Evolutionary conservation across 2,329 filamentous ascomycete species (phyloP).

Genomic region (Leptographium flavum): DNA sequence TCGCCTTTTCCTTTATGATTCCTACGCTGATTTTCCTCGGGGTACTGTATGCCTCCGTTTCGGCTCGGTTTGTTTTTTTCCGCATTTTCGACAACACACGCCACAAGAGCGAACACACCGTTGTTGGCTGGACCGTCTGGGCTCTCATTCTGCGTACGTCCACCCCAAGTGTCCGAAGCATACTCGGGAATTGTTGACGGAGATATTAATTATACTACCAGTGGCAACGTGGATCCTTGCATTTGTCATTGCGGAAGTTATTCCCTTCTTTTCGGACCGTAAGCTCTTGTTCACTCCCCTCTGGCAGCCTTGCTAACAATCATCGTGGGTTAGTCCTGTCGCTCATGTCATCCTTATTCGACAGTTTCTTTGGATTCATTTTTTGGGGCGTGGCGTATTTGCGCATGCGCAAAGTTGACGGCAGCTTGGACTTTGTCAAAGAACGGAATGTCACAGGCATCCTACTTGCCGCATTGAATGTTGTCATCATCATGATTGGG

Average conservation of each 20-base stretch:
- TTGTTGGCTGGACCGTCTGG: constrained; percentile 72
- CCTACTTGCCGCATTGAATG: constrained; percentile 50
- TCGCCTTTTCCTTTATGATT: constrained; percentile 89
- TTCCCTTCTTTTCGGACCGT: constrained; percentile 79
- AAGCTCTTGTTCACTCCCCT: constrained; percentile 18
- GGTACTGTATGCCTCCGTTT: constrained; percentile 80
- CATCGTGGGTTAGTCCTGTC: constrained; percentile 34
- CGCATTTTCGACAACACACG: constrained; percentile 65
- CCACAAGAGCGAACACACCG: constrained; percentile 69
- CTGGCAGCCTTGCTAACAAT: neutral
- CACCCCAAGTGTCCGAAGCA: too few species aligned
- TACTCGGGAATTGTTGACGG: neutral
- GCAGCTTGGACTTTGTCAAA: constrained; percentile 36
- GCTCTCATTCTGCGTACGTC: constrained; percentile 49
- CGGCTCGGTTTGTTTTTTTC: constrained; percentile 84
- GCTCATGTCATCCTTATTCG: constrained; percentile 76
- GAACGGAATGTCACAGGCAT: constrained; percentile 35
- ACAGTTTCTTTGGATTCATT: constrained; percentile 90
- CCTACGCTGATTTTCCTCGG: constrained; percentile 88
- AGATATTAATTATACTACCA: constrained; percentile 9
- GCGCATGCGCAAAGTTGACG: constrained; percentile 56
- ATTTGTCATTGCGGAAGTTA: constrained; percentile 84
- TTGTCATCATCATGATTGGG: constrained; percentile 58
- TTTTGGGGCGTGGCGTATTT: constrained; percentile 82
- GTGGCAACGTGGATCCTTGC: constrained; percentile 68